These are phyloP conservation scores for Cutaneotrichosporon cavernicola DNA, from an alignment of 1,284 basidiomycete genomes.

Conservation along the genomic window DNA sequence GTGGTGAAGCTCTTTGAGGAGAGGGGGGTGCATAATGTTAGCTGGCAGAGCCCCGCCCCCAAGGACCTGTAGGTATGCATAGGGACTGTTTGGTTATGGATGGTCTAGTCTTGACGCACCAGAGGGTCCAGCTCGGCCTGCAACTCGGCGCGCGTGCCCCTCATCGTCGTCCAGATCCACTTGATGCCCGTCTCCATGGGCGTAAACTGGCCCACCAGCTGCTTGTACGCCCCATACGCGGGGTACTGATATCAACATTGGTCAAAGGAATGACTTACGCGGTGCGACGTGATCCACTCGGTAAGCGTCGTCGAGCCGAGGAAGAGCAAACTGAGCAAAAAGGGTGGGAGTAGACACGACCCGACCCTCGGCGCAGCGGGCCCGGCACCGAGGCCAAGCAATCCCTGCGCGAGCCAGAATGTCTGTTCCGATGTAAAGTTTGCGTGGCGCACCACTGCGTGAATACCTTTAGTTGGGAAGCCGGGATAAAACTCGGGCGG, in stretches of 20 bases:
- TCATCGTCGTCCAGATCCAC: constrained; percentile 41
- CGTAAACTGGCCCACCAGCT: constrained; percentile 78
- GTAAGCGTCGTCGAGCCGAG: constrained; percentile 71
- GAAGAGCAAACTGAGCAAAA: constrained; percentile 61
- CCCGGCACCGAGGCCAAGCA: constrained; percentile 46
- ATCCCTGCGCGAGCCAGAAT: constrained; percentile 68
- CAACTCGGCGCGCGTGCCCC: constrained; percentile 9
- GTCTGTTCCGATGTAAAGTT: constrained; percentile 86
- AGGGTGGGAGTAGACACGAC: neutral
- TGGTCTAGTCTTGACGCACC: neutral
- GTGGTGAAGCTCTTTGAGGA: constrained; percentile 58
- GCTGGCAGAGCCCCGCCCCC: constrained; percentile 40
- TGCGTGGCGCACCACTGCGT: constrained; percentile 83
- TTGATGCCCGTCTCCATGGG: constrained; percentile 59
- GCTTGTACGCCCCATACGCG: constrained; percentile 69
- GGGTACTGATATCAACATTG: constrained; percentile 59
- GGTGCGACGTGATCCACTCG: constrained; percentile 71
- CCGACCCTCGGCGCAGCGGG: constrained; percentile 17
- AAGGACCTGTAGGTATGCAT: constrained; percentile 6
- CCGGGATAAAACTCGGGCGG: constrained; percentile 63
- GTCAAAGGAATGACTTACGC: constrained; percentile 51
- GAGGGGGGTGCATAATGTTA: constrained; percentile 59
- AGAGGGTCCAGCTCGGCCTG: constrained; percentile 7
- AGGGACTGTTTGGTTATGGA: neutral
- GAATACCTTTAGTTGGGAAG: constrained; percentile 79